phyloP scores from a whole-genome alignment of 306 rosid genomes.

The Cicer pinnatifidum region DNA sequence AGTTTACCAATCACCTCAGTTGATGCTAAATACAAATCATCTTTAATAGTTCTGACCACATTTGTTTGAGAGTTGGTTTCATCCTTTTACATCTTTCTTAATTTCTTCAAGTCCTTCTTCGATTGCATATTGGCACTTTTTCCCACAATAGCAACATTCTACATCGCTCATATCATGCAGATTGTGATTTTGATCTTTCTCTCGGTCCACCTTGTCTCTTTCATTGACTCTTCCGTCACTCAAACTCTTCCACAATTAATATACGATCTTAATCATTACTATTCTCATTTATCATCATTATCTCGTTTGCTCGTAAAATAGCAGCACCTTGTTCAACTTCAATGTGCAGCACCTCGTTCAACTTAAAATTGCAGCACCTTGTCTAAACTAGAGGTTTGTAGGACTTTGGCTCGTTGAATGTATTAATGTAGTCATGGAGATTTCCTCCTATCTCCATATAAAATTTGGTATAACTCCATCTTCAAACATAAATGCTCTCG shows the following conservation, averaged over 20 bases:
- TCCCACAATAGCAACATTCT: not conserved
- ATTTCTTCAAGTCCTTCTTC: not conserved
- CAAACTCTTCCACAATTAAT: not conserved
- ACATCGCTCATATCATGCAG: not conserved
- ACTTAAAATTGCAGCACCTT: not conserved
- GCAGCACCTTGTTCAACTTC: not conserved
- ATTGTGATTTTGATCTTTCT: not conserved
- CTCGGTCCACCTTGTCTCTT: not conserved
- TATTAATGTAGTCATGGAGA: not conserved
- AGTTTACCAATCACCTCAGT: not conserved
- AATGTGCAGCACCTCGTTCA: not conserved
- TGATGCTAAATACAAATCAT: not conserved
- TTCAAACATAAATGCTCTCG: not conserved
- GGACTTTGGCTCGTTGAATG: not conserved
- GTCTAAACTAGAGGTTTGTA: not conserved
- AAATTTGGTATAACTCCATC: not conserved
- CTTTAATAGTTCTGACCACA: not conserved
- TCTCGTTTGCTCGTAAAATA: not conserved
- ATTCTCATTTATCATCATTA: not conserved
- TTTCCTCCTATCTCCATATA: not conserved
- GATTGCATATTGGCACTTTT: not conserved
- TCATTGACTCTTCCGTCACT: not conserved
- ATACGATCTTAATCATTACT: not conserved
- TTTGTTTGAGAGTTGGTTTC: not conserved
- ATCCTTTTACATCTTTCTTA: not conserved